Percentiles rank a stretch among this genome's conserved stretches.
Conservation (phyloP, 2,329 filamentous ascomycete species). For the Peltaster fructicola region DNA sequence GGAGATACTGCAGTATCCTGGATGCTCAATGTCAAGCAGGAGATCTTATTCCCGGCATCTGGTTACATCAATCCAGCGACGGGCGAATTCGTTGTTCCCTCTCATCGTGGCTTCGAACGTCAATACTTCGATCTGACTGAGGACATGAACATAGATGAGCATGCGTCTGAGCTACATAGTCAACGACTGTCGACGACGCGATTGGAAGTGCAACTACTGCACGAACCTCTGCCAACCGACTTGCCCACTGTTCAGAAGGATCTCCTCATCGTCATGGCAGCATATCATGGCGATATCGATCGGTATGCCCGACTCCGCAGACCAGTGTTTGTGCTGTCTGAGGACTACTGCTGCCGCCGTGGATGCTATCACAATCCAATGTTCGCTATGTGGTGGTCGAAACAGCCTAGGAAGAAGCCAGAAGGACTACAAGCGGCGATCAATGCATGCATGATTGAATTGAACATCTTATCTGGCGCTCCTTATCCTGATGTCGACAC, state of each 20-base stretch:
- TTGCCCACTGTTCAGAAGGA: slow-evolving; percentile 23
- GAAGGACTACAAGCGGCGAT: slow-evolving; percentile 7
- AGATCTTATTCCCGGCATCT: background rate
- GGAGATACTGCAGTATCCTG: slow-evolving; percentile 20
- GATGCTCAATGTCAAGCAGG: slow-evolving; percentile 9
- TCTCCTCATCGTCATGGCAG: slow-evolving; percentile 21
- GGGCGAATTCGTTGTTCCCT: slow-evolving; percentile 1
- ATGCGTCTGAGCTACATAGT: background rate
- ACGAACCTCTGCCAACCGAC: slow-evolving; percentile 19
- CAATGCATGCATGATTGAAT: slow-evolving; percentile 17
- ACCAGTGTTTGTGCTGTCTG: slow-evolving; percentile 11
- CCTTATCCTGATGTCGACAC: background rate
- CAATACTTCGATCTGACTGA: slow-evolving; percentile 18
- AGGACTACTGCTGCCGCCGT: slow-evolving; percentile 15
- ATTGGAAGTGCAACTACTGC: slow-evolving; percentile 9
- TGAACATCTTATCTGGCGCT: slow-evolving; percentile 13
- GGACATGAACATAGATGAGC: slow-evolving; percentile 12
- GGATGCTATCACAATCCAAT: slow-evolving; percentile 23
- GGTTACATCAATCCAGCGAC: background rate
- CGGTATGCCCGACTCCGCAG: slow-evolving; percentile 21
- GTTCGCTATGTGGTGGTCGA: slow-evolving; percentile 21
- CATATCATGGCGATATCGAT: slow-evolving; percentile 24
- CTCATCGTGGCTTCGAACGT: slow-evolving; percentile 1
- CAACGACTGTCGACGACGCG: slow-evolving; percentile 4
- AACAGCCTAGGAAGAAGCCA: slow-evolving; percentile 1